Percentiles rank a stretch among this genome's conserved stretches.
Evolutionary conservation across 2,329 filamentous ascomycete species (phyloP).

Genomic region (Harringtonia aguacate): DNA sequence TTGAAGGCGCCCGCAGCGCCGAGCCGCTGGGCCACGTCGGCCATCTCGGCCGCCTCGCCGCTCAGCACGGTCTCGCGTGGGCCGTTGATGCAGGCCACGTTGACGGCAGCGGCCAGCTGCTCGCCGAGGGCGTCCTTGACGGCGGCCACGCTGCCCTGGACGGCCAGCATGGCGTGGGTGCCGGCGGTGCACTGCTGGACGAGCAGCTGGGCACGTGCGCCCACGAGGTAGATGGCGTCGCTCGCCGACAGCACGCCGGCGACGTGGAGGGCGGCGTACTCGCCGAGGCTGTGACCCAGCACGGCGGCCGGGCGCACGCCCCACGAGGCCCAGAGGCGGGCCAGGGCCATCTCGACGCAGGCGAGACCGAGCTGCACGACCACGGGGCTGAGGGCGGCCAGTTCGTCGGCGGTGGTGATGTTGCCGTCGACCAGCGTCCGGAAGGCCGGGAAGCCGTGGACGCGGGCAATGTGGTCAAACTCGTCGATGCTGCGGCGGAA

Average conservation of each 20-base stretch:
- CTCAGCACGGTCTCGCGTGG: conserved; percentile 64
- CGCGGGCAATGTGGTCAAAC: conserved; percentile 39
- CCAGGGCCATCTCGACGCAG: conserved; percentile 47
- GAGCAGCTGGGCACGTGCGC: conserved; percentile 54
- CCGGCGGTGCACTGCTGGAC: conserved; percentile 53
- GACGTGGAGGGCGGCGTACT: conserved; percentile 62
- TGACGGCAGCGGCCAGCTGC: conserved; percentile 23
- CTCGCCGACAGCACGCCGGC: conserved; percentile 60
- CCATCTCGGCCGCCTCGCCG: conserved; percentile 29
- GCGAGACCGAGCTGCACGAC: conserved; percentile 43
- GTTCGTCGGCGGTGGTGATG: conserved; percentile 27
- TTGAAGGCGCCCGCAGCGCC: conserved; percentile 24
- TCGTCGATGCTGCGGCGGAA: conserved; percentile 45
- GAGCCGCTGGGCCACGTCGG: conserved; percentile 29
- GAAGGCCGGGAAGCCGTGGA: conserved; percentile 46
- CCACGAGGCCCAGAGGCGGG: conserved; percentile 44
- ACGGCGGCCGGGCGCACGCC: conserved; percentile 44
- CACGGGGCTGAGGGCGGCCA: conserved; percentile 35
- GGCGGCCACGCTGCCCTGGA: conserved; percentile 36
- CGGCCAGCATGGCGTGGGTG: conserved; percentile 50
- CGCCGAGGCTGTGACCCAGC: conserved; percentile 55
- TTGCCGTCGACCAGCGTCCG: conserved; percentile 38
- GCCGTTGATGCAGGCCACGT: conserved; percentile 64
- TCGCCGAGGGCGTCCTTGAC: conserved; percentile 41
- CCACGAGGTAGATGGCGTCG: conserved; percentile 64